These are phyloP conservation scores for Aechmea fasciata DNA, from an alignment of 176 grass and related monocot species.

Conservation along the genomic window DNA sequence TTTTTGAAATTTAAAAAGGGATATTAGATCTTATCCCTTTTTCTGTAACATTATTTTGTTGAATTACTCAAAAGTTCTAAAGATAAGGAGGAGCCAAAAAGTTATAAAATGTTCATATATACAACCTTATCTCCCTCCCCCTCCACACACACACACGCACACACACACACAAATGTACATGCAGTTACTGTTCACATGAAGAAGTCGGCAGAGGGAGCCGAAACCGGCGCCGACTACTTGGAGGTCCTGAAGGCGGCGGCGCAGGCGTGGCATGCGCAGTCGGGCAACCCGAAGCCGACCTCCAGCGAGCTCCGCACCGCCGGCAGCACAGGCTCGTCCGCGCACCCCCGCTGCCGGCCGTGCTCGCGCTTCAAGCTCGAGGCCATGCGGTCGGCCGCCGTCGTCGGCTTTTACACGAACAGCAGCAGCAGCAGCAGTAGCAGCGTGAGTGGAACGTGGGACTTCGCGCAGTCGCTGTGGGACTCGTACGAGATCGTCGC, in stretches of 20 bases:
- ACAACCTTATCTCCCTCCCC: background rate
- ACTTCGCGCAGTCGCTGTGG: conserved; percentile 62
- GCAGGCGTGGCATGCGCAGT: conserved; percentile 78
- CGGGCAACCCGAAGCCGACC: conserved; percentile 30
- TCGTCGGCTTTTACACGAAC: too few relatives aligned
- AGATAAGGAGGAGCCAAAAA: too few relatives aligned
- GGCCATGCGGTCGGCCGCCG: conserved; percentile 19
- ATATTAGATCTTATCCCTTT: too few relatives aligned
- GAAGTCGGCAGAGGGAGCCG: conserved; percentile 4
- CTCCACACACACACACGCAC: background rate
- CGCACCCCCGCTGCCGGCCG: conserved; percentile 20
- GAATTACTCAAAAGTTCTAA: too few relatives aligned
- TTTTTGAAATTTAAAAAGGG: too few relatives aligned
- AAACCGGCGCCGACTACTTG: conserved; percentile 15
- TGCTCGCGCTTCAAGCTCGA: conserved; percentile 66
- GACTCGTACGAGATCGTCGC: conserved; percentile 82
- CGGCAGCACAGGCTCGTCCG: conserved; percentile 1
- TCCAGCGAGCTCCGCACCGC: conserved; percentile 9
- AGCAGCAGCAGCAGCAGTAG: background rate
- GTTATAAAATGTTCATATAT: background rate
- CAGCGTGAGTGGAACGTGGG: conserved; percentile 19
- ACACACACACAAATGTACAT: background rate
- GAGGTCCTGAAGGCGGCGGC: conserved; percentile 77
- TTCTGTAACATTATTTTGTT: too few relatives aligned
- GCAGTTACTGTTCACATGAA: conserved; percentile 14